Evolutionary conservation across 2,329 filamentous ascomycete species (phyloP).

Genomic region (Scedosporium boydii): DNA sequence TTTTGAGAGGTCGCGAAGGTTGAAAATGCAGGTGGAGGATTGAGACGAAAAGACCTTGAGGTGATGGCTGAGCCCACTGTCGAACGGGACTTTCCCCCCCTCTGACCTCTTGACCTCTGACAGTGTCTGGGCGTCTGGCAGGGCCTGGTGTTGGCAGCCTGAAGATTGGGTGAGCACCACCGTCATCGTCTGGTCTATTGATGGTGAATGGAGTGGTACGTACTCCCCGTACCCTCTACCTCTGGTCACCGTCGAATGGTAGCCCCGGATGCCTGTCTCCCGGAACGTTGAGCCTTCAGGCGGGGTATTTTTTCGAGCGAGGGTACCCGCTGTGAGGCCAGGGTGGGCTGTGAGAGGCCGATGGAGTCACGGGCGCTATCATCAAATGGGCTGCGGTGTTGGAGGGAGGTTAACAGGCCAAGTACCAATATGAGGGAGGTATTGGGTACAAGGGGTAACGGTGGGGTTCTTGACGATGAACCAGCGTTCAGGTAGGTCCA

Average conservation of each 20-base stretch:
- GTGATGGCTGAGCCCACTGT: slow-evolving; percentile 2
- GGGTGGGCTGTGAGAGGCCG: background rate
- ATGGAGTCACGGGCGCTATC: background rate
- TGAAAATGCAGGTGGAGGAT: background rate
- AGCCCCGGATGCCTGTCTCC: background rate
- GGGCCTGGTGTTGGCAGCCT: slow-evolving; percentile 1
- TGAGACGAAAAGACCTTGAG: background rate
- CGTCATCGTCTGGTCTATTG: background rate
- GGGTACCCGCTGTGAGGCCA: background rate
- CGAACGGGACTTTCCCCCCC: background rate
- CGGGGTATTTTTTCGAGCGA: background rate
- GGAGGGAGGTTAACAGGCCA: background rate
- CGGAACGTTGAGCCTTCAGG: background rate
- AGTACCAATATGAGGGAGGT: background rate
- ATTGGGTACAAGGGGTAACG: background rate
- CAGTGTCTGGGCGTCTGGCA: background rate
- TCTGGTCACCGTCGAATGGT: background rate
- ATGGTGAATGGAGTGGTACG: background rate
- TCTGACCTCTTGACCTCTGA: background rate
- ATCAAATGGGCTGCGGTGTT: background rate
- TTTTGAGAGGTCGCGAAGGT: background rate
- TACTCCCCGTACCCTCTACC: background rate
- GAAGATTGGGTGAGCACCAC: background rate
- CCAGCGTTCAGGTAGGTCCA: too few species aligned
- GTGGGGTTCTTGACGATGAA: background rate